Evolutionary conservation across 495 filamentous ascomycete species (phyloP), one percentile per base, ranked within the genome.

Genomic region (Stereocaulon alpinum): DNA sequence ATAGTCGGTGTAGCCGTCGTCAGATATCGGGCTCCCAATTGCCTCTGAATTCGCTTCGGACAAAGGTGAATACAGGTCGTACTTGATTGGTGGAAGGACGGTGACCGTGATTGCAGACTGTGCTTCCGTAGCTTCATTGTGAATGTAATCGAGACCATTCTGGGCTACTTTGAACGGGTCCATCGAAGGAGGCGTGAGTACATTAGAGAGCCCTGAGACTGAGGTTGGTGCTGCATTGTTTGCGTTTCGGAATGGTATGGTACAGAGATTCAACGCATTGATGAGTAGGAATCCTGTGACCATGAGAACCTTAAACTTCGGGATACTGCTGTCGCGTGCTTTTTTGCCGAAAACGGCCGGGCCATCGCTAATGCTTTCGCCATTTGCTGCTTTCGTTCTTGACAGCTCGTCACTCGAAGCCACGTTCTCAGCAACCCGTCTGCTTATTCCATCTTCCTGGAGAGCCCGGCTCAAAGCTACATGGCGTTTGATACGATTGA

Each of bases 281-380:
- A 97, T 81, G 51, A 92, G 68, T 60, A 96, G 75, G 67, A 98
- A 92, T 14, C 91, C 92, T 47, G 83, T 81, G 27, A 98, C 87
- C 94, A 98, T 97, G 40, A 94, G 74, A 45, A 95, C 82, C 77
- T 98, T 98, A 77, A 98, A 98, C 61, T 87, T 92, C 27, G 89
- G 89, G 24, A 98, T 84, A 66, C 84, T 91, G 68, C 83, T 89
- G 63, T 90, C 87, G 71, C 87, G 84, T 64, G 93, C 81, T 70
- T 89, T 90, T 56, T 81, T 83, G 48, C 91, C 91, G 67, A 97
- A 95, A 34, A 91, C 79, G 32, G 59, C 42, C n/a, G 62, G 64
- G 45, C 64, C 66, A 14, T 69, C 68, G 24, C 70, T 69, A 27
- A 69, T 68, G 9, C 63, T 61, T n/a, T 67, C 64, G 42, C 55